Conservation (phyloP, 148 eudicot genomes). For the Arbutus unedo region DNA sequence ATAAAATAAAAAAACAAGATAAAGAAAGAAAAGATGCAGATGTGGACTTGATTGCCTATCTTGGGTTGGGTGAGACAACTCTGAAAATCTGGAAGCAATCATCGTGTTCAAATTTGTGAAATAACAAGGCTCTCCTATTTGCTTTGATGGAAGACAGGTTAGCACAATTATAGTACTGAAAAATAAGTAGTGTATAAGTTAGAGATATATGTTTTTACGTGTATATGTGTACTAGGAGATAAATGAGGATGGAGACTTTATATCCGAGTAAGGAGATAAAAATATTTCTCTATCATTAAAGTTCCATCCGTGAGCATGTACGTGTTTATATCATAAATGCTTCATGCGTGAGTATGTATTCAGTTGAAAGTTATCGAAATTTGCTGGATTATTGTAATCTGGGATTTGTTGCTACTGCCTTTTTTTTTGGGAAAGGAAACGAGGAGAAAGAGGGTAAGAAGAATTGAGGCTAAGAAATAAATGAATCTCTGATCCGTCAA, state of each 20-base stretch:
- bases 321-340: neutral
- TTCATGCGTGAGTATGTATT: neutral
- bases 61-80: neutral
- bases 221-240: neutral
- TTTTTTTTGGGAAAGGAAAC: neutral
- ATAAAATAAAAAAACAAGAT: neutral
- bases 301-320: neutral
- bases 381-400: neutral
- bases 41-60: neutral
- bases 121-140: neutral
- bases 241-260: neutral
- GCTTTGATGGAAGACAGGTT: neutral
- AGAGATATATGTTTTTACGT: neutral
- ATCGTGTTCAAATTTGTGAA: neutral
- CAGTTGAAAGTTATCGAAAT: neutral
- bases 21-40: neutral
- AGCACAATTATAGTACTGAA: neutral
- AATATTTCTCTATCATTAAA: neutral
- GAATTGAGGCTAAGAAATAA: neutral
- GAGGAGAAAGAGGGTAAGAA: neutral
- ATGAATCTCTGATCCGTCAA: neutral
- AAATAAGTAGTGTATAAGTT: neutral
- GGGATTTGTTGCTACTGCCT: neutral
- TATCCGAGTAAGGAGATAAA: neutral
- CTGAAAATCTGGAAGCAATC: neutral